Base-by-base conservation (phyloP, 2,329 filamentous ascomycete genomes). In the Aspergillus caelatus region DNA sequence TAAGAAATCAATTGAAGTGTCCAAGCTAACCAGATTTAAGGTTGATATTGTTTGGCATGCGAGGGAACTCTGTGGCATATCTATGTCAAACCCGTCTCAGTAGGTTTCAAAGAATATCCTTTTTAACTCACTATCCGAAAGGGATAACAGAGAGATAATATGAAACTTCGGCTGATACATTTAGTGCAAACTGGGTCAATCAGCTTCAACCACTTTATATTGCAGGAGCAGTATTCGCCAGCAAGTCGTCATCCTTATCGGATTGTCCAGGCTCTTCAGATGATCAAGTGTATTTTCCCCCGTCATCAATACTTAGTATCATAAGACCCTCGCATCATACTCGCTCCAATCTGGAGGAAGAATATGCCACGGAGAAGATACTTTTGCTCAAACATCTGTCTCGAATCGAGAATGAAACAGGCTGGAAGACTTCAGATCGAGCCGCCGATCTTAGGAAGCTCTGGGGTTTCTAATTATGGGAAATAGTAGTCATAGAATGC, bases 391-490 rank as follows among this genome's bases (percentile, higher is more conserved):
- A 60, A 36, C 66, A 68, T 12, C 26, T 68, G 19, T 58, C 64
- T 57, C 58, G 62, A 23, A 66, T 68, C 53, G 66, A 68, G 60
- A 45, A 60, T 19, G 62, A 68, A 34, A 68, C 64, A 6, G 66
- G 66, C 7, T 68, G 66, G 66, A 66, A 68, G 39, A 68, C 66
- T 4, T 28, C 23, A 3, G 45, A 48, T 16, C 45, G 45, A 9
- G 45, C 45, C 3, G 21, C 45, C 7, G 45, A 48, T 26, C 23
- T 48, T 10, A 26, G 45, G 45, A 23, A 16, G 5, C 45, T 48
- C 12, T 48, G 45, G 45, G 21, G 45, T 4, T 48, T 48, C 23
- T 21, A 19, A 23, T 19, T 12, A 46, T n/a, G 43, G n/a, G 43
- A 11, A 23, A 23, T 1, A n/a, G 7, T 4, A 36, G 34, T 6